Evolutionary conservation across 805 yeast genomes (phyloP).

Genomic region (Torulaspora indica): DNA sequence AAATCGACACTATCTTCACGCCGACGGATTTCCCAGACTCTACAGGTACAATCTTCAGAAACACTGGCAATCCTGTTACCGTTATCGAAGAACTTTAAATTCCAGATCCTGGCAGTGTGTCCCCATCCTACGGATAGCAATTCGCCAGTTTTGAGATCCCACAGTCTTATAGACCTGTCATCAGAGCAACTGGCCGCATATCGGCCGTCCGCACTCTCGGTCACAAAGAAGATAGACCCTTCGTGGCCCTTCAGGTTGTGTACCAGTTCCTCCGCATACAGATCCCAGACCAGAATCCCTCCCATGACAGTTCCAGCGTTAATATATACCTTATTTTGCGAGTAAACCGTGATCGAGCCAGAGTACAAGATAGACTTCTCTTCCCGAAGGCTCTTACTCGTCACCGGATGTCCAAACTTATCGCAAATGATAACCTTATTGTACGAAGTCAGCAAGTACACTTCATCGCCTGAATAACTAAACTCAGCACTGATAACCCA

Average conservation of each 20-base stretch:
- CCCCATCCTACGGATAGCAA: conserved; percentile 88
- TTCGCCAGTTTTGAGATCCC: conserved; percentile 56
- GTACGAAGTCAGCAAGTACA: conserved; percentile 72
- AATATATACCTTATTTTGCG: conserved; percentile 44
- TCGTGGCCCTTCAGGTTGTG: conserved; percentile 70
- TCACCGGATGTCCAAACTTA: conserved; percentile 23
- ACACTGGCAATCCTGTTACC: conserved; percentile 51
- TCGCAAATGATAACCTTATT: conserved; percentile 45
- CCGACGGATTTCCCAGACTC: conserved; percentile 60
- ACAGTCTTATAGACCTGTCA: conserved; percentile 80
- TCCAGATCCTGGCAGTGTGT: conserved; percentile 93
- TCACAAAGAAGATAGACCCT: conserved; percentile 86
- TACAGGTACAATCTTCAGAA: conserved; percentile 82
- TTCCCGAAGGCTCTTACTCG: conserved; percentile 42
- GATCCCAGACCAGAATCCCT: conserved; percentile 78
- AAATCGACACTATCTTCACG: conserved; percentile 16
- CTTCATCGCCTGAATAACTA: conserved; percentile 34
- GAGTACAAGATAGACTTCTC: conserved; percentile 85
- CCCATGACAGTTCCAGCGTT: conserved; percentile 94
- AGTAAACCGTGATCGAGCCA: conserved; percentile 59
- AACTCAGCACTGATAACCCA: conserved; percentile 73
- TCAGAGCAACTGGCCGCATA: conserved; percentile 81
- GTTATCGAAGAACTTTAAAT: conserved; percentile 50
- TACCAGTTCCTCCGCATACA: conserved; percentile 40
- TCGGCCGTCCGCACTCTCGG: conserved; percentile 51